A percentile compares a stretch with the other conserved stretches of the same genome.
These are phyloP conservation scores for Russula olivacea DNA, from an alignment of 768 basidiomycete genomes.

Conservation along the genomic window DNA sequence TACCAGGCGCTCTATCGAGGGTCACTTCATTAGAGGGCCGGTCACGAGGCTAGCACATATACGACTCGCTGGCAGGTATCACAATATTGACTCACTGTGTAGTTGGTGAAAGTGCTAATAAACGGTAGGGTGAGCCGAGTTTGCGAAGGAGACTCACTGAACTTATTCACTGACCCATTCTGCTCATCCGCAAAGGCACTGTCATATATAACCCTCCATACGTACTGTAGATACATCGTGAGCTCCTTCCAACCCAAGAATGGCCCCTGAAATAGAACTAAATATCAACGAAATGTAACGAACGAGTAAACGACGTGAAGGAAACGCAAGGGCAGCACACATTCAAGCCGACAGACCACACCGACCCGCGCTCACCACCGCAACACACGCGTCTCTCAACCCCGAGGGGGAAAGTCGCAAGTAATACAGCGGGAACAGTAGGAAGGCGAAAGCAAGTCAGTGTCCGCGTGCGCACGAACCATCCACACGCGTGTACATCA, in stretches of 20 bases:
- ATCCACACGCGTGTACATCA: background rate
- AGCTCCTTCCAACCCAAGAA: background rate
- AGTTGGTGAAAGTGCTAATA: no score
- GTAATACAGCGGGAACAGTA: slow-evolving; percentile 29
- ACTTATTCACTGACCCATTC: no score
- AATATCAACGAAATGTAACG: background rate
- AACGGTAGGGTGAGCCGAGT: no score
- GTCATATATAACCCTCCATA: background rate
- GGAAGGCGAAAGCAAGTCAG: slow-evolving; percentile 26
- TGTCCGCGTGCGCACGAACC: slow-evolving; percentile 1
- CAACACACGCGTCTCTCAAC: slow-evolving; percentile 39
- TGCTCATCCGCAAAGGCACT: background rate
- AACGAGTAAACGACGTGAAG: background rate
- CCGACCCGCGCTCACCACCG: slow-evolving; percentile 44
- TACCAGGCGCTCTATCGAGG: no score
- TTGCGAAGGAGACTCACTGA: no score
- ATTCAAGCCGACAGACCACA: slow-evolving; percentile 16
- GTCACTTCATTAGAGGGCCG: no score
- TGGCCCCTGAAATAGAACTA: background rate
- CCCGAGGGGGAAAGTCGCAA: slow-evolving; percentile 44
- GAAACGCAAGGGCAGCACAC: slow-evolving; percentile 10
- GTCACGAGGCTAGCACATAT: no score
- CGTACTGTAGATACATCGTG: background rate
- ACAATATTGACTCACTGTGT: no score
- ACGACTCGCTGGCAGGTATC: no score